Percentiles rank a stretch among this genome's conserved stretches.
phyloP scores from a whole-genome alignment of 2,329 filamentous ascomycete genomes.

The Aspergillus texensis region DNA sequence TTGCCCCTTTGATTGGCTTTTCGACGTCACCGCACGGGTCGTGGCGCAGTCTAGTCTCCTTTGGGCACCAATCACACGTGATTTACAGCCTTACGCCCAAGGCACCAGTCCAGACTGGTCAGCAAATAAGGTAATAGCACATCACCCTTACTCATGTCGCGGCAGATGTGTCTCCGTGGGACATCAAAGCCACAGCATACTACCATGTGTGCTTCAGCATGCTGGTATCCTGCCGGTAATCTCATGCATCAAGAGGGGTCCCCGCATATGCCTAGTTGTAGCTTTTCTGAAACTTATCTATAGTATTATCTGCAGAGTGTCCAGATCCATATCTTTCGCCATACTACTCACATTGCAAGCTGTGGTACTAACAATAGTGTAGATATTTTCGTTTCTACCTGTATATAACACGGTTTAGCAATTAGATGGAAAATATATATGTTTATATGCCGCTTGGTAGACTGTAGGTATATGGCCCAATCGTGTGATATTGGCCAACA shows the following conservation, averaged over 20 bases:
- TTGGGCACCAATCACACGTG: conserved; percentile 25
- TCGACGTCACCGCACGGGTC: conserved; percentile 30
- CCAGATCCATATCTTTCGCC: too few species aligned
- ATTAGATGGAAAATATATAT: too few species aligned
- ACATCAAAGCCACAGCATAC: too few species aligned
- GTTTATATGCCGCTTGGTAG: background rate
- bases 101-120: conserved; percentile 8
- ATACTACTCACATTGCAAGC: too few species aligned
- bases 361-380: too few species aligned
- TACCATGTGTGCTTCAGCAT: background rate
- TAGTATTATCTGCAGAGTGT: too few species aligned
- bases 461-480: background rate
- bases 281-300: too few species aligned
- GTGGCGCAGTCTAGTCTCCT: conserved; percentile 26
- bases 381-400: too few species aligned
- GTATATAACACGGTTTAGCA: too few species aligned
- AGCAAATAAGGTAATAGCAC: background rate
- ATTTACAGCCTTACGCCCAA: conserved; percentile 13
- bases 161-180: background rate
- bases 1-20: conserved; percentile 24
- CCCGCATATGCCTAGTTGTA: too few species aligned
- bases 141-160: background rate
- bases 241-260: background rate
- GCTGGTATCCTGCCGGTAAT: background rate
- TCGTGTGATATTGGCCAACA: background rate